Evolutionary conservation across 805 yeast species (phyloP).

Genomic region (Candida maris): DNA sequence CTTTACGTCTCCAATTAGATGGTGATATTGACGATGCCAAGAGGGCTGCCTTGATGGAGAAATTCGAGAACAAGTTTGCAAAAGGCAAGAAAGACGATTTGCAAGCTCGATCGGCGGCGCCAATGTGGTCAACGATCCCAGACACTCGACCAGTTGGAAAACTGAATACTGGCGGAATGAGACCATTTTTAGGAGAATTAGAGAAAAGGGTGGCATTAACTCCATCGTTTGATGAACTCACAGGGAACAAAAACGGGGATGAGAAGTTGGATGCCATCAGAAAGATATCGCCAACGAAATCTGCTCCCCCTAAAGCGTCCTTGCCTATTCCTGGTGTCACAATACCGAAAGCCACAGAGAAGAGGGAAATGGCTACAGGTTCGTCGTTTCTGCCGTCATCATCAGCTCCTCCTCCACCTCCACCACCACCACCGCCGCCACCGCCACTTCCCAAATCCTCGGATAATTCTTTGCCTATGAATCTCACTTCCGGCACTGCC

Average conservation of each 20-base stretch:
- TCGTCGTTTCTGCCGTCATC: not conserved
- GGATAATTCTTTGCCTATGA: no score
- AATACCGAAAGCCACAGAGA: not conserved
- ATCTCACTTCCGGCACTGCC: not conserved
- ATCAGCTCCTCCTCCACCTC: constrained; percentile 3
- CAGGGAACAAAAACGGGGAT: not conserved
- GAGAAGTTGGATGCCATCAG: not conserved
- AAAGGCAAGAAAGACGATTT: constrained; percentile 26
- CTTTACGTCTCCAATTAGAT: constrained; percentile 25
- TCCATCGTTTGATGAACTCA: constrained; percentile 30
- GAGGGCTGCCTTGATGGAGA: constrained; percentile 20
- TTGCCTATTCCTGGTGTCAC: not conserved
- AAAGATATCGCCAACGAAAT: not conserved
- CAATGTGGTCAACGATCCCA: constrained; percentile 20
- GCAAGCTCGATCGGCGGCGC: constrained; percentile 21
- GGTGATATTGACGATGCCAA: constrained; percentile 22
- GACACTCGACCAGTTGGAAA: constrained; percentile 14
- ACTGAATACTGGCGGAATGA: constrained; percentile 18
- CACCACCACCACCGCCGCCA: constrained; percentile 1
- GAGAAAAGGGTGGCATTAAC: constrained; percentile 45
- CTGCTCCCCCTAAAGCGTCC: not conserved
- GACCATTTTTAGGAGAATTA: constrained; percentile 50
- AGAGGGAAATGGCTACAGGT: not conserved
- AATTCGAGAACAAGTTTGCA: constrained; percentile 28
- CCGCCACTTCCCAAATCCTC: not conserved